Evolutionary conservation across 208 protist genomes (phyloP).

Genomic region (Histomonas meleagridis): DNA sequence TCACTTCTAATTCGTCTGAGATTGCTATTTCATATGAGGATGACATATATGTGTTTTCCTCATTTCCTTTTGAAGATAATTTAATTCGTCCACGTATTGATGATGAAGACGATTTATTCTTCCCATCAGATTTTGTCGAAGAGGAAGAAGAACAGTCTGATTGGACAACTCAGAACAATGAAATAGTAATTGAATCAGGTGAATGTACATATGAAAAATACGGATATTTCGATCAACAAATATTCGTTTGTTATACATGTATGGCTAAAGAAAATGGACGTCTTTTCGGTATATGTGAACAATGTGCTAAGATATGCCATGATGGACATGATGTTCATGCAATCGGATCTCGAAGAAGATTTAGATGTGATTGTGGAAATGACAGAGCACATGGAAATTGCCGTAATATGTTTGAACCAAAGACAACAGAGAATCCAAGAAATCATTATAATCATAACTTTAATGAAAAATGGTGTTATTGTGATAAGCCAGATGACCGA

Average conservation of each 20-base stretch:
- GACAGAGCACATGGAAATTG: neutral
- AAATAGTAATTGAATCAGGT: neutral
- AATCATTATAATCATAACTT: neutral
- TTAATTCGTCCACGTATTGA: neutral
- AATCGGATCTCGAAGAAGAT: neutral
- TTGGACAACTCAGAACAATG: neutral
- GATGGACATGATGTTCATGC: neutral
- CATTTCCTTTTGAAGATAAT: neutral
- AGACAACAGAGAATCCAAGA: neutral
- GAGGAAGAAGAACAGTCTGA: neutral
- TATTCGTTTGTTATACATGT: neutral
- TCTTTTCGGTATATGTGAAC: neutral
- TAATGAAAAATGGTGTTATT: neutral
- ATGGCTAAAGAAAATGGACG: neutral
- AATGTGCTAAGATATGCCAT: neutral
- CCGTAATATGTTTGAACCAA: neutral
- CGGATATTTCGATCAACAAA: neutral
- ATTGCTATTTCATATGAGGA: neutral
- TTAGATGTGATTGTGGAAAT: constrained; percentile 16
- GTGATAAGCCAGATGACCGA: neutral
- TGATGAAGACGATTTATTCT: too few relatives aligned
- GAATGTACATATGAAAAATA: neutral
- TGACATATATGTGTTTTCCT: neutral
- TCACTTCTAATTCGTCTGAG: neutral
- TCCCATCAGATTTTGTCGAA: too few relatives aligned